Evolutionary conservation across 164 flowering plant species (phyloP), one percentile per base, ranked within the genome.

Genomic region (Saururus chinensis): DNA sequence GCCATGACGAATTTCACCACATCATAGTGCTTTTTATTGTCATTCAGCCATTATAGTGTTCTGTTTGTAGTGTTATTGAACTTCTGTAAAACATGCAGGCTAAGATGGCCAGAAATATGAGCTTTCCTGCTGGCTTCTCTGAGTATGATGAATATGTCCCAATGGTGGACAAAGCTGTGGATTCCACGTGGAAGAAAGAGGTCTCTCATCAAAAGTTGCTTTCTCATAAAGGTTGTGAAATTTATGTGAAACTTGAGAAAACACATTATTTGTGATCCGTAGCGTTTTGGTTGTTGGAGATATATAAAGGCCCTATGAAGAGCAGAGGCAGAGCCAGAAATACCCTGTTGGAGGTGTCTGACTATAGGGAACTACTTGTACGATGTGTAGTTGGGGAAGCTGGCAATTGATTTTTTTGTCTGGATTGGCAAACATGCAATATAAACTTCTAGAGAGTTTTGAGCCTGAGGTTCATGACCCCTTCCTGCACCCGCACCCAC

Each of bases 161-260:
- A 21, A 83, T 92, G 89, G 91, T 92, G 37, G 98, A 92, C 79
- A 92, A 92, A 70, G 81, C 85, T 62, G 95, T 92, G 60, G 98
- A 89, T 78, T 75, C 84, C 62, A 41, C 59, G 17, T 89, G 93
- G 96, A 80, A 85, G 71, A 83, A 56, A 41, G 82, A 79, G 78
- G 53, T 77, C 37, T 52, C 84, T 30, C 60, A 69, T 62, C 82
- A 71, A 60, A 82, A 70, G 74, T 62, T 81, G 9, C 42, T 35
- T 66, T 40, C 68, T 57, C 66, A 86, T 40, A 79, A 80, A 84
- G 95, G 98, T 89, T 8, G 49, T 45, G 14, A 45, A 12, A 12
- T 17, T 45, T 45, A 45, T 45, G 49, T 45, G 7, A 45, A 45
- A 45, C 37, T 30, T 45, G 49, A 12, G 14, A 17, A 1, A 45